These are phyloP conservation scores for Saccharata proteae DNA, from an alignment of 2,329 filamentous ascomycete genomes.

Conservation along the genomic window DNA sequence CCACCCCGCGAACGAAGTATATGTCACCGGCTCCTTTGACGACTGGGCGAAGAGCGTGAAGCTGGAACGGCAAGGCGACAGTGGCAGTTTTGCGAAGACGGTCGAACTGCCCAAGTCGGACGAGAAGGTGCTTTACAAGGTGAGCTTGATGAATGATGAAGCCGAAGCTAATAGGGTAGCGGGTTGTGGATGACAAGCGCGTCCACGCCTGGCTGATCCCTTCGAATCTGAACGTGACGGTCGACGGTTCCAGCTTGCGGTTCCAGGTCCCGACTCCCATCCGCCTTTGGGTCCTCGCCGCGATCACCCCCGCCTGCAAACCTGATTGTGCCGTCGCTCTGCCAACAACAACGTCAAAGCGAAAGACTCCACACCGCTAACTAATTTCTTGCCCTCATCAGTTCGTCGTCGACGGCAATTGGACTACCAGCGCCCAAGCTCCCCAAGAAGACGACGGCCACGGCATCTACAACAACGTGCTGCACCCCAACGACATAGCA, in stretches of 20 bases:
- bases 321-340: conserved; percentile 6
- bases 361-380: conserved; percentile 10
- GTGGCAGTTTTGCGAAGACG: conserved; percentile 61
- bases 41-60: conserved; percentile 80
- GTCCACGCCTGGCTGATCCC: no score
- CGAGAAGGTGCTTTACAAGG: conserved; percentile 90
- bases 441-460: conserved; percentile 72
- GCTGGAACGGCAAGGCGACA: conserved; percentile 64
- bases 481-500: conserved; percentile 61
- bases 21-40: conserved; percentile 92
- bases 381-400: conserved; percentile 33
- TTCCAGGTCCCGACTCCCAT: background rate
- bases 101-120: conserved; percentile 56
- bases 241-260: no score
- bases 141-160: no score
- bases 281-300: background rate
- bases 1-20: conserved; percentile 73
- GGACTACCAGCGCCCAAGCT: conserved; percentile 70
- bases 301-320: conserved; percentile 7
- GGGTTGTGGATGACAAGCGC: no score
- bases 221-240: no score
- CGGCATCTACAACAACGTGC: conserved; percentile 87
- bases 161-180: no score
- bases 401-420: conserved; percentile 92
- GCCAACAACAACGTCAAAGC: no score